Percentiles rank a stretch among this genome's conserved stretches.
These are phyloP conservation scores for Spiromastix sp. DNA, from an alignment of 2,329 filamentous ascomycete genomes.

Conservation along the genomic window DNA sequence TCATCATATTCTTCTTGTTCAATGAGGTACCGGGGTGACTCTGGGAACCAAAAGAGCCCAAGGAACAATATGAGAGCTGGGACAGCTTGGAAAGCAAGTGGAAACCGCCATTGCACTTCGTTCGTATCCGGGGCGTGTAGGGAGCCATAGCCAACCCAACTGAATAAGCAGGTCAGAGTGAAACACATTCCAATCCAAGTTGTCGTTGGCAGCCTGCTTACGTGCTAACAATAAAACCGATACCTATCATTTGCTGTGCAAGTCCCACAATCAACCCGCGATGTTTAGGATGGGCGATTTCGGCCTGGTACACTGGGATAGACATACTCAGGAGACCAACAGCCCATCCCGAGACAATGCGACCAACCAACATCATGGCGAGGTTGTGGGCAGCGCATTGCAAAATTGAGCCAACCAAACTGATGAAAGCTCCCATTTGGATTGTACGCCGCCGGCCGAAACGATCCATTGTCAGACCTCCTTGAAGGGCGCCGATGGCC, in stretches of 20 bases:
- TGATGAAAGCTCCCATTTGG: slow-evolving; percentile 49
- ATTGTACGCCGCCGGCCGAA: slow-evolving; percentile 52
- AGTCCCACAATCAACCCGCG: slow-evolving; percentile 40
- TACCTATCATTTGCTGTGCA: slow-evolving; percentile 35
- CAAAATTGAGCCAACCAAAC: slow-evolving; percentile 47
- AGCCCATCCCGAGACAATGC: slow-evolving; percentile 40
- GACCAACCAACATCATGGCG: slow-evolving; percentile 47
- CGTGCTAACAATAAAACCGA: slow-evolving; percentile 35
- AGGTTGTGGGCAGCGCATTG: slow-evolving; percentile 48
- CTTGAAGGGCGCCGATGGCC: slow-evolving; percentile 45
- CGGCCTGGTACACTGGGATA: slow-evolving; percentile 54
- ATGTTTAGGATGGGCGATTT: slow-evolving; percentile 49
- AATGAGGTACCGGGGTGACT: slow-evolving; percentile 23
- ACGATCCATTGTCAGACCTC: slow-evolving; percentile 49
- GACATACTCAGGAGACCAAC: slow-evolving; percentile 38
- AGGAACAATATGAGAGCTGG: slow-evolving; percentile 34
- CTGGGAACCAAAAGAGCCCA: slow-evolving; percentile 28
- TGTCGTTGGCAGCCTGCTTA: too few species aligned
- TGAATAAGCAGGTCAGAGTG: too few species aligned
- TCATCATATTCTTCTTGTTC: slow-evolving; percentile 39
- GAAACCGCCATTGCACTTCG: slow-evolving; percentile 30
- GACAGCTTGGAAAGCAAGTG: slow-evolving; percentile 36
- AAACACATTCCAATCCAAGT: too few species aligned
- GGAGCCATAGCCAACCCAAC: slow-evolving; percentile 14
- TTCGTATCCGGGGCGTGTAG: slow-evolving; percentile 18